Conservation (phyloP, 2,329 filamentous ascomycete genomes). For the Colletotrichum theobromicola region DNA sequence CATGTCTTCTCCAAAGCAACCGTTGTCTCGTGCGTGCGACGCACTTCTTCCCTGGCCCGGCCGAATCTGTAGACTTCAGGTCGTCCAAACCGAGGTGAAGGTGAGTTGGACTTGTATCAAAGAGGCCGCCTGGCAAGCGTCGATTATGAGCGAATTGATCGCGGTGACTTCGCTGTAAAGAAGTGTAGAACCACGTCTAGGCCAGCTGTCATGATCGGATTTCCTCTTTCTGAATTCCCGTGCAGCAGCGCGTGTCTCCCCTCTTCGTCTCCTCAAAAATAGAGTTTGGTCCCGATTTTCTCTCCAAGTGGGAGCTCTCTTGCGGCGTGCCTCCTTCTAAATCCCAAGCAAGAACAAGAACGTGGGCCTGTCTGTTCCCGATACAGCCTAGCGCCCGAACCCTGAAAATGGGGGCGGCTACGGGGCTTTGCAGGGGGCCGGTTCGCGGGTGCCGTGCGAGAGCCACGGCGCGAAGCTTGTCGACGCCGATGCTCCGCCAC, state of each 20-base stretch:
- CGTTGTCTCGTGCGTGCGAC: too few species aligned
- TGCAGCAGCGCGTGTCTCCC: background rate
- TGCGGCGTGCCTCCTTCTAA: background rate
- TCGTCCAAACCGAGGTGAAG: background rate
- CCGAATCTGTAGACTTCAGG: background rate
- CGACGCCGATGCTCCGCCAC: background rate
- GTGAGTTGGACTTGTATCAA: background rate
- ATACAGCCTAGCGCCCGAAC: conserved; percentile 1
- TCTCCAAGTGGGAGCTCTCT: background rate
- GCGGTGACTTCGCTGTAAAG: background rate
- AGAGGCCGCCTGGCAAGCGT: background rate
- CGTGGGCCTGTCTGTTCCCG: background rate
- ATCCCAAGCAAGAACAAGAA: background rate
- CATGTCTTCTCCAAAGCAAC: background rate
- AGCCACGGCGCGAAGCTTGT: background rate
- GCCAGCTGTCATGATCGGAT: background rate
- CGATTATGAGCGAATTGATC: background rate
- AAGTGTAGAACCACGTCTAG: background rate
- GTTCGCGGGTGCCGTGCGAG: background rate
- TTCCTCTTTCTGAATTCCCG: background rate
- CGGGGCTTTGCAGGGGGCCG: background rate
- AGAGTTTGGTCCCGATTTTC: conserved; percentile 3
- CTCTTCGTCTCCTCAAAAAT: background rate
- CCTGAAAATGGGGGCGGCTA: background rate
- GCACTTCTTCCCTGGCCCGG: background rate